Conservation (phyloP, 2,329 filamentous ascomycete species). For the Fusarium brachygibbosum region DNA sequence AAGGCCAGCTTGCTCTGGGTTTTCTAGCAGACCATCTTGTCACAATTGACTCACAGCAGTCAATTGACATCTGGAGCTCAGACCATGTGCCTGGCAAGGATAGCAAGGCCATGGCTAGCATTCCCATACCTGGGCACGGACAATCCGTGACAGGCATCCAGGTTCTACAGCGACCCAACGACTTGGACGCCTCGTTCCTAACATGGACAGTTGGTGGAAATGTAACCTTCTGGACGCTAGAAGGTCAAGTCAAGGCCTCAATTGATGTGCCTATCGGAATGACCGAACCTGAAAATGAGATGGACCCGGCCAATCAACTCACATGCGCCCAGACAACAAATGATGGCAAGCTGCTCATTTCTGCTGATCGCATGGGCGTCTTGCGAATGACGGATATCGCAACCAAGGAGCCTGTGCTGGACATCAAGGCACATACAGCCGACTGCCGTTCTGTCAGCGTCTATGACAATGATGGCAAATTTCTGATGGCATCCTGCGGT, state of each 20-base stretch:
- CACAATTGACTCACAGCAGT: slow-evolving; percentile 80
- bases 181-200: slow-evolving; percentile 78
- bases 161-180: slow-evolving; percentile 71
- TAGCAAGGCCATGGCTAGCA: slow-evolving; percentile 58
- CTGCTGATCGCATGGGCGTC: slow-evolving; percentile 89
- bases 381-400: slow-evolving; percentile 76
- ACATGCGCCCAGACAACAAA: slow-evolving; percentile 71
- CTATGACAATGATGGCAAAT: slow-evolving; percentile 70
- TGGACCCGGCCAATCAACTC: slow-evolving; percentile 70
- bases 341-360: slow-evolving; percentile 76
- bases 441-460: slow-evolving; percentile 88
- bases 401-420: slow-evolving; percentile 72
- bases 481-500: slow-evolving; percentile 84
- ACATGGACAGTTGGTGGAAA: slow-evolving; percentile 89
- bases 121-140: slow-evolving; percentile 72
- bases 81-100: slow-evolving; percentile 60
- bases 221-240: slow-evolving; percentile 84
- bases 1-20: slow-evolving; percentile 75
- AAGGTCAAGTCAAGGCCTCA: slow-evolving; percentile 76
- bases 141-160: slow-evolving; percentile 81
- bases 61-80: slow-evolving; percentile 76
- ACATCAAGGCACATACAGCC: slow-evolving; percentile 86
- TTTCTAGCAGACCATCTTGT: slow-evolving; percentile 76
- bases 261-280: slow-evolving; percentile 79
- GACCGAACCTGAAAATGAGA: slow-evolving; percentile 61